phyloP scores from a whole-genome alignment of 257 asterid species.

The Salvia miltiorrhiza region DNA sequence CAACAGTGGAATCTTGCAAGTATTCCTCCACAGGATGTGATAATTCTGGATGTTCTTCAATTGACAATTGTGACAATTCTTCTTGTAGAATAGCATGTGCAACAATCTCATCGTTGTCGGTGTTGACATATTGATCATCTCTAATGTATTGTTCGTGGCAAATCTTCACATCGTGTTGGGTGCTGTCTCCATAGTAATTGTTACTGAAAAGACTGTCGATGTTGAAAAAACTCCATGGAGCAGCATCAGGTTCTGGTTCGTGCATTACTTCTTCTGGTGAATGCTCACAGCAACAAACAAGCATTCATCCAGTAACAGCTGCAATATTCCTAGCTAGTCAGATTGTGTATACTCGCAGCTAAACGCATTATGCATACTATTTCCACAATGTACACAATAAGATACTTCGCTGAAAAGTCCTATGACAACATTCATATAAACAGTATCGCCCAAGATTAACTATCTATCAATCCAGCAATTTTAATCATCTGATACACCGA shows the following conservation, averaged over 20 bases:
- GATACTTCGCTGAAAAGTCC: neutral
- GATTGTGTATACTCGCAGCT: conserved; percentile 16
- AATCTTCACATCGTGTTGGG: conserved; percentile 64
- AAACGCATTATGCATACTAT: neutral
- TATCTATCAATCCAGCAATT: neutral
- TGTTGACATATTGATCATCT: conserved; percentile 34
- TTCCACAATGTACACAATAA: neutral
- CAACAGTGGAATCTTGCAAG: conserved; percentile 34
- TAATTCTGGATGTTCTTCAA: conserved; percentile 53
- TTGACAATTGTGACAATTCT: conserved; percentile 54
- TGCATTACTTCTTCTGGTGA: conserved; percentile 40
- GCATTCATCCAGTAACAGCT: conserved; percentile 25
- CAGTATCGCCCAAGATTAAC: neutral
- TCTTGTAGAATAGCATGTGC: conserved; percentile 64
- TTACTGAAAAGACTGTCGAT: conserved; percentile 62
- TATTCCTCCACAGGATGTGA: conserved; percentile 42
- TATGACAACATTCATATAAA: neutral
- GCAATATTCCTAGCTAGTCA: conserved; percentile 15
- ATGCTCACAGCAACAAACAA: conserved; percentile 21
- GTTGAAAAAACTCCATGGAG: conserved; percentile 60
- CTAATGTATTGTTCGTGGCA: conserved; percentile 57
- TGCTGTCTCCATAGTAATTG: conserved; percentile 69
- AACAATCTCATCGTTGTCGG: conserved; percentile 55
- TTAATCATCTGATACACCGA: neutral
- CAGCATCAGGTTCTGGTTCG: conserved; percentile 66